phyloP scores from a whole-genome alignment of 352 stramenopile genomes.

The Phytophthora ohioensis region DNA sequence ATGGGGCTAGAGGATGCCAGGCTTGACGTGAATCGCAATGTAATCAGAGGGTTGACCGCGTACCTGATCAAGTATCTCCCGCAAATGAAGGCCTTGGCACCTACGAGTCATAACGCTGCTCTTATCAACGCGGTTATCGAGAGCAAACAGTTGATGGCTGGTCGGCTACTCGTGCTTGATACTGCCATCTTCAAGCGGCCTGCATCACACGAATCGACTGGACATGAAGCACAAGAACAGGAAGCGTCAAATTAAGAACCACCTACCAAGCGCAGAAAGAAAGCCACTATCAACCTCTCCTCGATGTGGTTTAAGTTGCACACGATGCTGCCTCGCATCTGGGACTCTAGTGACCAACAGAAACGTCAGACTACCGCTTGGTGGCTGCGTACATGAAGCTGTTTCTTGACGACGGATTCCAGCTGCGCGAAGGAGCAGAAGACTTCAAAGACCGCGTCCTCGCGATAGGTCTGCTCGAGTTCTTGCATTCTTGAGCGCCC shows the following conservation, averaged over 20 bases:
- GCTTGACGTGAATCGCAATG: slow-evolving; percentile 21
- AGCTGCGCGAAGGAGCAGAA: background rate
- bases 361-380: slow-evolving; percentile 30
- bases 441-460: slow-evolving; percentile 24
- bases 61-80: slow-evolving; percentile 24
- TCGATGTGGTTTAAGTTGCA: slow-evolving; percentile 19
- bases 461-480: background rate
- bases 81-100: slow-evolving; percentile 4
- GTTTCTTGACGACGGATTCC: slow-evolving; percentile 24
- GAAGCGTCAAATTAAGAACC: slow-evolving; percentile 2
- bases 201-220: background rate
- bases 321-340: slow-evolving; percentile 15
- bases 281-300: slow-evolving; percentile 1
- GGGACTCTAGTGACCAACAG: slow-evolving; percentile 12
- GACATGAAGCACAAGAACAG: slow-evolving; percentile 1
- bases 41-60: slow-evolving; percentile 14
- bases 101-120: background rate
- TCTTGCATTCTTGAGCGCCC: slow-evolving; percentile 16
- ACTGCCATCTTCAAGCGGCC: background rate
- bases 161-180: background rate
- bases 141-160: background rate
- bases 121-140: background rate
- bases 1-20: slow-evolving; percentile 8
- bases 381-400: slow-evolving; percentile 32
- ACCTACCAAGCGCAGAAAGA: slow-evolving; percentile 1